A percentile compares a stretch with the other conserved stretches of the same genome.
Evolutionary conservation across 176 grass and related monocot species (phyloP).

Genomic region (Saccharum spontaneum): DNA sequence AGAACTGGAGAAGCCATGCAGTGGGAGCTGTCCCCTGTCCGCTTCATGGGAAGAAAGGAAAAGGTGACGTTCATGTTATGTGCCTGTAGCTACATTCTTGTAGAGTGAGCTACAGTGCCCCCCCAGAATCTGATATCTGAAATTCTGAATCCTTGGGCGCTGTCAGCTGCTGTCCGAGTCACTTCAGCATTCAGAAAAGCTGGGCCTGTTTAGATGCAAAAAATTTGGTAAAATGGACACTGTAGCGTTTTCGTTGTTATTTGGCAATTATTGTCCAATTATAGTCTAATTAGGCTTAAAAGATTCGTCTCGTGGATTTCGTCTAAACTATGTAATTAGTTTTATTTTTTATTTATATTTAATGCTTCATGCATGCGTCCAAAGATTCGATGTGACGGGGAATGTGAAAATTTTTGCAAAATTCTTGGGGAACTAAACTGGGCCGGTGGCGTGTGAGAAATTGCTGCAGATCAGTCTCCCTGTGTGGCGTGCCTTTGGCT

Average conservation of each 20-base stretch:
- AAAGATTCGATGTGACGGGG: too few species aligned
- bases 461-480: conserved; percentile 12
- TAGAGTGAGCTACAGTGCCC: conserved; percentile 13
- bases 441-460: not conserved
- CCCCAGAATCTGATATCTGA: conserved; percentile 25
- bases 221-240: too few species aligned
- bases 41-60: conserved; percentile 44
- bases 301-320: too few species aligned
- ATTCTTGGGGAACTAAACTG: too few species aligned
- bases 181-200: conserved; percentile 10
- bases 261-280: too few species aligned
- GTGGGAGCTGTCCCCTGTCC: conserved; percentile 47
- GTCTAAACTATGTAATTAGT: too few species aligned
- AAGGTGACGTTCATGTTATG: conserved; percentile 21
- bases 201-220: too few species aligned
- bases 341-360: too few species aligned
- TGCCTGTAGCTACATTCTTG: conserved; percentile 21
- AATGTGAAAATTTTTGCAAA: too few species aligned
- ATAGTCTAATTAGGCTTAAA: too few species aligned
- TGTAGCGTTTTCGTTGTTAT: too few species aligned
- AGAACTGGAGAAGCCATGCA: conserved; percentile 22
- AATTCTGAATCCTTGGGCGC: conserved; percentile 33
- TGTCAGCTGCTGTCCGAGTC: conserved; percentile 24
- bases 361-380: too few species aligned
- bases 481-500: not conserved